Conservation (phyloP, 2,329 filamentous ascomycete genomes). For the Phaeophleospora eucalypticola region DNA sequence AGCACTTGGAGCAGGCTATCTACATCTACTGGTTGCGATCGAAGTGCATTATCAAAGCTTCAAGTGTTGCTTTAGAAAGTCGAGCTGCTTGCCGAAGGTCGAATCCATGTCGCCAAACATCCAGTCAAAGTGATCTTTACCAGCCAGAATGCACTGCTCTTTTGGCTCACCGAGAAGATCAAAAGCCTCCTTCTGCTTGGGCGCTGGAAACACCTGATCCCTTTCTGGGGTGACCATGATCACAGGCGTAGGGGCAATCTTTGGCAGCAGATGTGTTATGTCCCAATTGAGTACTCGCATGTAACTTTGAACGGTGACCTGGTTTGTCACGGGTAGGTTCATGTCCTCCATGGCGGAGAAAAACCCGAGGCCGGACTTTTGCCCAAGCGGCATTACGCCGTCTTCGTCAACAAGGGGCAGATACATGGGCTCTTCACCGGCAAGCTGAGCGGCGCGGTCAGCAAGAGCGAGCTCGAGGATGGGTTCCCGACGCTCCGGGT, state of each 20-base stretch:
- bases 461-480: constrained; percentile 2
- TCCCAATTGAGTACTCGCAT: not conserved
- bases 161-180: not conserved
- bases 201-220: not conserved
- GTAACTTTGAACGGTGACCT: not conserved
- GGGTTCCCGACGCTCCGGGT: constrained; percentile 2
- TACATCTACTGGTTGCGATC: too few relatives aligned
- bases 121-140: constrained; percentile 3
- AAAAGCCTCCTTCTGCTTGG: not conserved
- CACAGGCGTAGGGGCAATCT: constrained; percentile 1
- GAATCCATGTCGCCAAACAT: constrained; percentile 2
- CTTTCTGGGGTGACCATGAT: constrained; percentile 3
- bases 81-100: not conserved
- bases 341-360: not conserved
- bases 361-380: not conserved
- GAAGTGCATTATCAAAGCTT: not conserved
- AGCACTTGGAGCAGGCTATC: too few relatives aligned
- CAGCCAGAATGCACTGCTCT: not conserved
- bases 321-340: not conserved
- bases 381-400: not conserved
- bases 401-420: constrained; percentile 2
- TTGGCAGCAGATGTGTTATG: not conserved
- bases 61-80: constrained; percentile 1
- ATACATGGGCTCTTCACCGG: not conserved
- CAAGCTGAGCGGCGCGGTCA: constrained; percentile 1